Evolutionary conservation across 331 rosid species (phyloP).

Genomic region (Malus hybrid): DNA sequence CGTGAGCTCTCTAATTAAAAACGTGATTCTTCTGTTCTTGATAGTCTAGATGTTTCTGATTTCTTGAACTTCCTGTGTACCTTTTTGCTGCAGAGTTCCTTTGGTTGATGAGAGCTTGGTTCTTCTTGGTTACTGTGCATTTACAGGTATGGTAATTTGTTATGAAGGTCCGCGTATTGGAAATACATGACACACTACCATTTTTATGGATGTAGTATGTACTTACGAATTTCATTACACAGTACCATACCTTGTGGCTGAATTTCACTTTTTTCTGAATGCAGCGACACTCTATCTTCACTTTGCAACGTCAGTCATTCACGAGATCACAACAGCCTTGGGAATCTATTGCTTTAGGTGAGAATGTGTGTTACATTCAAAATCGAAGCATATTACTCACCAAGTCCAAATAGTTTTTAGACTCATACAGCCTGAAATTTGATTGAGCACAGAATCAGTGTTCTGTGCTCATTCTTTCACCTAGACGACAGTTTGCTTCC

Average conservation of each 20-base stretch:
- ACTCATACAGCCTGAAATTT: background rate
- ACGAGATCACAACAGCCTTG: constrained; percentile 71
- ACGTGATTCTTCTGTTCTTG: background rate
- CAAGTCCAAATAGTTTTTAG: background rate
- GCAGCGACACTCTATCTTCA: constrained; percentile 75
- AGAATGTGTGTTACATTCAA: constrained; percentile 3
- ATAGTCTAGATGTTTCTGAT: constrained; percentile 3
- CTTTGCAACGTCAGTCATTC: constrained; percentile 75
- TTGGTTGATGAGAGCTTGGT: constrained; percentile 72
- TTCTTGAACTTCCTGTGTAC: constrained; percentile 15
- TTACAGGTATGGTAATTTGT: constrained; percentile 44
- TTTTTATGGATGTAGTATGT: background rate
- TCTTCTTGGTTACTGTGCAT: constrained; percentile 67
- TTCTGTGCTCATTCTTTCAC: background rate
- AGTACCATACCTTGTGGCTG: background rate
- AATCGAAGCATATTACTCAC: background rate
- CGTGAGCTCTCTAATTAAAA: background rate
- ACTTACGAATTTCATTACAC: constrained; percentile 1
- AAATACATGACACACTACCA: background rate
- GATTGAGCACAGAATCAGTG: background rate
- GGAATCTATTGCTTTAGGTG: constrained; percentile 95
- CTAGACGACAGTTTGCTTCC: background rate
- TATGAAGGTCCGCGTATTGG: background rate
- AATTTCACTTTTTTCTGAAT: constrained; percentile 6
- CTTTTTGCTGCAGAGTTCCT: constrained; percentile 54